Percentiles rank a stretch among this genome's conserved stretches.
These are phyloP conservation scores for Blakeslea trispora DNA, from an alignment of 371 early-diverging fungal species.

Conservation along the genomic window DNA sequence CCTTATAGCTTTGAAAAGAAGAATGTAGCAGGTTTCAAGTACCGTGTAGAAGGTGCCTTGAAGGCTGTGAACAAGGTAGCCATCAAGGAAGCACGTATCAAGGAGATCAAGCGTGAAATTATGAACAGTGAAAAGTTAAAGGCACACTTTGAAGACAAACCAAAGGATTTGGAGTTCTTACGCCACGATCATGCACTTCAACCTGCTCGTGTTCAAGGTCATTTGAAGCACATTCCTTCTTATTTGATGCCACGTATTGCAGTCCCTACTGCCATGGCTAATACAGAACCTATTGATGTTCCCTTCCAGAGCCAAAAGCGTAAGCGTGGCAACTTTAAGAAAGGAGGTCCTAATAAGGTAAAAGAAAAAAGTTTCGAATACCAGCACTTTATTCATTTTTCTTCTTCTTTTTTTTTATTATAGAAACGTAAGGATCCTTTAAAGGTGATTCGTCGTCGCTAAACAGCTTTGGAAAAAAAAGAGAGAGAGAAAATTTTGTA, in stretches of 20 bases:
- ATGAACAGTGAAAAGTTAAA: slow-evolving; percentile 92
- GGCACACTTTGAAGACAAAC: slow-evolving; percentile 96
- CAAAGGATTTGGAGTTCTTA: slow-evolving; percentile 88
- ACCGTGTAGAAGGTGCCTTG: slow-evolving; percentile 89
- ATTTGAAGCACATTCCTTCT: slow-evolving; percentile 91
- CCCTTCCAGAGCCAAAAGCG: slow-evolving; percentile 40
- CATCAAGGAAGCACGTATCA: slow-evolving; percentile 88
- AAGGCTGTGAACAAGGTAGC: slow-evolving; percentile 74
- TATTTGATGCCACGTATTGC: slow-evolving; percentile 83
- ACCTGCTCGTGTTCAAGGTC: slow-evolving; percentile 76
- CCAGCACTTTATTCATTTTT: neutral
- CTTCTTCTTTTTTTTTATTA: slow-evolving; percentile 4
- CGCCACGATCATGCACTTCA: slow-evolving; percentile 91
- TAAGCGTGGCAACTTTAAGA: slow-evolving; percentile 22
- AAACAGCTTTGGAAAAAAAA: slow-evolving; percentile 4
- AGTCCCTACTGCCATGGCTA: slow-evolving; percentile 34
- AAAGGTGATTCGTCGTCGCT: slow-evolving; percentile 46
- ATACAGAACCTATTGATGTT: slow-evolving; percentile 22
- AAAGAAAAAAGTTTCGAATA: neutral
- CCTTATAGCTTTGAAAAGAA: slow-evolving; percentile 88
- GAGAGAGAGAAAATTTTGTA: slow-evolving; percentile 1
- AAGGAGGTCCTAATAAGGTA: slow-evolving; percentile 28
- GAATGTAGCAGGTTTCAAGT: slow-evolving; percentile 88
- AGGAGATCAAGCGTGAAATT: slow-evolving; percentile 92
- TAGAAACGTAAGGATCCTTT: slow-evolving; percentile 65